Evolutionary conservation across 2,329 filamentous ascomycete species (phyloP).

Genomic region (Colletotrichum sp.): DNA sequence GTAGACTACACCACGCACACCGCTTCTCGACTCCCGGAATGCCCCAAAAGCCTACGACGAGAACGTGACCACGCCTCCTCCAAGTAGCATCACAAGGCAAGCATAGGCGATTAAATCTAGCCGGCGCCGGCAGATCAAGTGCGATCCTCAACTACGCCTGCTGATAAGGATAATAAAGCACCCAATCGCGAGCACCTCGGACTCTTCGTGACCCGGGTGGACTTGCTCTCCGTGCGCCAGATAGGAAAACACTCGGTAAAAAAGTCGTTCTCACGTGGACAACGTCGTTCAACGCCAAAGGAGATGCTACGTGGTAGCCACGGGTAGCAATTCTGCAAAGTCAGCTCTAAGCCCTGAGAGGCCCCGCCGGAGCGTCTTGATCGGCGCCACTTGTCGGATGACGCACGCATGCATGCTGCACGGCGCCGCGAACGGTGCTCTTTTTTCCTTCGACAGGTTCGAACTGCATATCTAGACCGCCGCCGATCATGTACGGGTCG

Average conservation of each 20-base stretch:
- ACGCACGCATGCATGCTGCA: constrained; percentile 7
- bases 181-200: neutral
- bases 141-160: neutral
- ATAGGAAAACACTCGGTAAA: neutral
- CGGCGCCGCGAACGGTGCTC: neutral
- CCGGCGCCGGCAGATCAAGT: neutral
- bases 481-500: neutral
- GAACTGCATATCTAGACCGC: neutral
- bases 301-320: neutral
- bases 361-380: neutral
- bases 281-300: neutral
- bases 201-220: neutral
- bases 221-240: neutral
- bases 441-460: neutral
- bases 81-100: neutral
- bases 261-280: neutral
- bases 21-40: neutral
- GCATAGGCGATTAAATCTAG: neutral
- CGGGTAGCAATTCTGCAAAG: neutral
- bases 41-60: neutral
- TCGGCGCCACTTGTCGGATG: neutral
- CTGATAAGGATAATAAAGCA: neutral
- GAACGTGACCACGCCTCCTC: neutral
- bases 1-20: neutral
- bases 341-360: neutral